A percentile compares a stretch with the other conserved stretches of the same genome.
phyloP scores from a whole-genome alignment of 441 rosid genomes.

The Sinapis alba region DNA sequence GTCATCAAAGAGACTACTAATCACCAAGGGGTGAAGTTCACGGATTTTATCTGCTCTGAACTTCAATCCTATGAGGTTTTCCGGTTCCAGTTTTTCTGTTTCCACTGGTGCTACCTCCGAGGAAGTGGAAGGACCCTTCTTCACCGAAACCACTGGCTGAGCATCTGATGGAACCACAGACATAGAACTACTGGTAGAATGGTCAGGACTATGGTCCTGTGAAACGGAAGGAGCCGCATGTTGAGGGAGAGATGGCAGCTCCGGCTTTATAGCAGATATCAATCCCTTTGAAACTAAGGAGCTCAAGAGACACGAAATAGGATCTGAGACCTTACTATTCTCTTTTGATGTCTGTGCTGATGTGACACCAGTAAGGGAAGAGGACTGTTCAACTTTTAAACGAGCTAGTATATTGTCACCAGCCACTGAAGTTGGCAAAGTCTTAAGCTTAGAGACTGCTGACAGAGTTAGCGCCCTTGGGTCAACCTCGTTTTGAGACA shows the following conservation, averaged over 20 bases:
- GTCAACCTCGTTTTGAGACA: conserved; percentile 41
- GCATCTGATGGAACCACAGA: conserved; percentile 43
- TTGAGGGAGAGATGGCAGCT: conserved; percentile 42
- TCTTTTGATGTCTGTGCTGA: conserved; percentile 47
- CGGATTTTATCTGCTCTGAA: conserved; percentile 79
- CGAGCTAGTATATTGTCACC: conserved; percentile 40
- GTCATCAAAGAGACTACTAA: conserved; percentile 63
- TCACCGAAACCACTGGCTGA: conserved; percentile 29
- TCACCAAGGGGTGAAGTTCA: conserved; percentile 77
- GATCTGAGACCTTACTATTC: conserved; percentile 54
- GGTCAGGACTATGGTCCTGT: conserved; percentile 44
- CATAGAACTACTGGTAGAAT: conserved; percentile 38
- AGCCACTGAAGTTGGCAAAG: conserved; percentile 42
- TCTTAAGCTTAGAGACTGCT: conserved; percentile 44
- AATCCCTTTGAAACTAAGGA: conserved; percentile 88
- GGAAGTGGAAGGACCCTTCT: conserved; percentile 38
- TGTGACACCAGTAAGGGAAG: conserved; percentile 33
- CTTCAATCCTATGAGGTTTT: conserved; percentile 71
- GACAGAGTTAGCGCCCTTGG: conserved; percentile 39
- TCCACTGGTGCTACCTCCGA: conserved; percentile 40
- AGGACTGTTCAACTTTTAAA: conserved; percentile 53
- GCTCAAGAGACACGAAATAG: conserved; percentile 83
- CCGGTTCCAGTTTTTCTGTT: conserved; percentile 37
- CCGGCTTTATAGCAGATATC: conserved; percentile 78
- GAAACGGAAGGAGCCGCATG: conserved; percentile 40